Evolutionary conservation across 2,329 filamentous ascomycete genomes (phyloP), one percentile per base, ranked within the genome.

Genomic region (Phaeosphaeria sp.): DNA sequence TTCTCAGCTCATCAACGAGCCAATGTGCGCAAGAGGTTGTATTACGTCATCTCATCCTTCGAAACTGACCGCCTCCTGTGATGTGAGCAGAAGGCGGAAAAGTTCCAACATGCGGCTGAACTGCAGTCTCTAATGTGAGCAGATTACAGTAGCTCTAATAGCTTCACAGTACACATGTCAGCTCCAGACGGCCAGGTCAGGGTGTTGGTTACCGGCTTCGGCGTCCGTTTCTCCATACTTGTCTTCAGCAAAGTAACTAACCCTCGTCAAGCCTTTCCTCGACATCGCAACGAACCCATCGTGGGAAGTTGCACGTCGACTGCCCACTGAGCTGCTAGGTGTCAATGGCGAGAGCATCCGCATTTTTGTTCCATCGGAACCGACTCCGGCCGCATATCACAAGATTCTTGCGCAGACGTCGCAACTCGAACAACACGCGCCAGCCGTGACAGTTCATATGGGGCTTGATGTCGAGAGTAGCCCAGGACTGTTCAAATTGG

Each of bases 281-380:
- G 82, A 89, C 45, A 88, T 73, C 71, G 86, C 88, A 25, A 80
- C 89, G 58, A 96, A 96, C 73, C 91, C 92, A 8, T 92, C 92
- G 2, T 93, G 87, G 84, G 86, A 93, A 13, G 30, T 36, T 36
- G 30, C 30, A 36, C 30, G 82, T 24, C 81, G 80, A 20, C 85
- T 96, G 89, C 60, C 65, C 6, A 27, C 51, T 6, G 59, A 55
- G 2, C 44, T 72, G 30, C 15, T 39, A 0, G 60, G 56, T 8
- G 9, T 25, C 2, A 52, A 56, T 39, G 56, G 54, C 49, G 45
- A 58, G 20, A 51, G 46, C 17, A 64, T 92, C 53, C 85, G 84
- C 63, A 85, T 36, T 13, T 13, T 36, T 36, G 30, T 36, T 3
- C 87, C 92, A 69, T 86, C 88, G 0, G 79, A 84, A 43, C 84